phyloP scores from a whole-genome alignment of 2,329 filamentous ascomycete species.

The Thielaviopsis populi region DNA sequence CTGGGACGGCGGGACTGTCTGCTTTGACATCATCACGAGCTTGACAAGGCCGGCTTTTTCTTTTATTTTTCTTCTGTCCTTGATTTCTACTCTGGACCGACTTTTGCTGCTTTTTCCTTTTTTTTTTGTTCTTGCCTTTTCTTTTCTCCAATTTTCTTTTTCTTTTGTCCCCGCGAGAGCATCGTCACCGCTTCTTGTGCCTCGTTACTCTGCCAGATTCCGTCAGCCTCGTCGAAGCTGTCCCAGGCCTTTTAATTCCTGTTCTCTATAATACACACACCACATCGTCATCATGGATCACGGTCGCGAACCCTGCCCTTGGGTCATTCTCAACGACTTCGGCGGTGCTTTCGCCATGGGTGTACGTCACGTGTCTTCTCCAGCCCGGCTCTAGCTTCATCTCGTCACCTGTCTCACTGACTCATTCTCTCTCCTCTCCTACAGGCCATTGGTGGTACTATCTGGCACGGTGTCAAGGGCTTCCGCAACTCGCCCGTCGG shows the following conservation, averaged over 20 bases:
- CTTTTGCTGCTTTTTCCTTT: background rate
- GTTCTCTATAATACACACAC: background rate
- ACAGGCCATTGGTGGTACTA: slow-evolving; percentile 60
- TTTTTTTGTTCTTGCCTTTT: background rate
- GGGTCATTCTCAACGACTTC: slow-evolving; percentile 93
- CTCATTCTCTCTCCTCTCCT: slow-evolving; percentile 13
- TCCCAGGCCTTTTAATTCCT: background rate
- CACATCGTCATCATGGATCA: slow-evolving; percentile 57
- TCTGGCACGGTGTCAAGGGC: slow-evolving; percentile 96
- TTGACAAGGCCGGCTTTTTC: background rate
- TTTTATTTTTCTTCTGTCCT: background rate
- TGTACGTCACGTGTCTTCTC: slow-evolving; percentile 36
- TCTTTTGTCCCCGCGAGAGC: background rate
- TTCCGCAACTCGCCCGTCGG: slow-evolving; percentile 82
- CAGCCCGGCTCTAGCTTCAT: background rate
- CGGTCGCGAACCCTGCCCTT: slow-evolving; percentile 90
- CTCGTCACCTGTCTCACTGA: slow-evolving; percentile 19
- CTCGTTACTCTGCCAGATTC: background rate
- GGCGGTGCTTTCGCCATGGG: slow-evolving; percentile 96
- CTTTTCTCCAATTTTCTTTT: background rate
- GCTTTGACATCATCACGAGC: slow-evolving; percentile 5
- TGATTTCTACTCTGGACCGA: background rate
- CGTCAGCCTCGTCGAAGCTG: background rate
- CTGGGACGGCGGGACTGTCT: background rate
- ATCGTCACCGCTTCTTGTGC: background rate